A percentile compares a stretch with the other conserved stretches of the same genome.
phyloP scores from a whole-genome alignment of 495 filamentous ascomycete genomes.

The Daldinia concentrica region DNA sequence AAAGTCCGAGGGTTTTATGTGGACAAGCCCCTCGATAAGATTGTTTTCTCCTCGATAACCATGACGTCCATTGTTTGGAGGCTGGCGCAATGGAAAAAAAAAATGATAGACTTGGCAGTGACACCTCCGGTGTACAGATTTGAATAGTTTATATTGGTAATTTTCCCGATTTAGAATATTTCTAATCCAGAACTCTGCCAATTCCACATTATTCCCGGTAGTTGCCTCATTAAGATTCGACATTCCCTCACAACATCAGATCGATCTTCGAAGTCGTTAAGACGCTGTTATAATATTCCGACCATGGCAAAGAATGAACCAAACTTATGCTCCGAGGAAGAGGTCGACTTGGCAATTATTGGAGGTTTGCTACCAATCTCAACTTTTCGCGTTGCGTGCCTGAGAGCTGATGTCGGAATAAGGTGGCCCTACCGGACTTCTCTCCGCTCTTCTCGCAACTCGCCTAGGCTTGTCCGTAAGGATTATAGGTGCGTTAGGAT shows the following conservation, averaged over 20 bases:
- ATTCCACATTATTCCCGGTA: neutral
- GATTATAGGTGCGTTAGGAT: constrained; percentile 28
- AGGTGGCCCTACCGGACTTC: constrained; percentile 42
- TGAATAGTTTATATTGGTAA: too few species aligned
- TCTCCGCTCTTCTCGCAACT: constrained; percentile 36
- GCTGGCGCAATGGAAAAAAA: neutral
- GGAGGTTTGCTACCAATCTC: constrained; percentile 19
- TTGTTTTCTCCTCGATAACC: neutral
- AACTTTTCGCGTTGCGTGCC: neutral
- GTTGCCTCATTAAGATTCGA: neutral
- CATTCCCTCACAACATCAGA: neutral
- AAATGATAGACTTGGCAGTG: neutral
- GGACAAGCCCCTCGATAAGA: constrained; percentile 3
- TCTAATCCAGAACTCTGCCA: neutral
- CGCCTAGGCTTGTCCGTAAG: constrained; percentile 37
- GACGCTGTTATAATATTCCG: neutral
- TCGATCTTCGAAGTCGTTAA: neutral
- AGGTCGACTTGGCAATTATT: constrained; percentile 34
- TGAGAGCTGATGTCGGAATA: constrained; percentile 7
- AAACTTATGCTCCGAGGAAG: constrained; percentile 11
- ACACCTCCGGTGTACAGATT: neutral
- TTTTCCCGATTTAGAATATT: neutral
- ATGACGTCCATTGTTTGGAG: neutral
- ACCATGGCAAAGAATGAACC: constrained; percentile 24
- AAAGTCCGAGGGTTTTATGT: neutral